A percentile compares a stretch with the other conserved stretches of the same genome.
Conservation (phyloP, 768 basidiomycete species). For the Leucosporidium yakuticum region DNA sequence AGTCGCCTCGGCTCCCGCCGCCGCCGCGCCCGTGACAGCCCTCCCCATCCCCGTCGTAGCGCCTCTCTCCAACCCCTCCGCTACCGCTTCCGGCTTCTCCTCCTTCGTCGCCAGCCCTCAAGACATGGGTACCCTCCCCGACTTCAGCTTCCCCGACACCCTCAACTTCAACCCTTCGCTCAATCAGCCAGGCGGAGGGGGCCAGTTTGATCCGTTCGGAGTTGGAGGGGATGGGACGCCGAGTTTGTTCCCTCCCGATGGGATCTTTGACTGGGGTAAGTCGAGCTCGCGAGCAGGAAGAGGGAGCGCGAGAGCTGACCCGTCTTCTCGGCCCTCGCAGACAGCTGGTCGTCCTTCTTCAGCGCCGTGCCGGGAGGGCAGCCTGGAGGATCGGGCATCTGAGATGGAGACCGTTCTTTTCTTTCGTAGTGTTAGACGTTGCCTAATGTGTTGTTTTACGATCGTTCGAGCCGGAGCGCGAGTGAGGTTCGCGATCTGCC, state of each 20-base stretch:
- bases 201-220: neutral
- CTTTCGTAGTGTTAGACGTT: too few relatives aligned
- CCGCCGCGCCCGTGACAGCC: neutral
- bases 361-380: neutral
- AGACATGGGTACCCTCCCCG: neutral
- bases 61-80: too few relatives aligned
- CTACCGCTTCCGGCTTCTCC: too few relatives aligned
- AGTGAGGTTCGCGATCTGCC: too few relatives aligned
- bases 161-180: slow-evolving; percentile 8
- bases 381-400: neutral
- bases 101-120: neutral
- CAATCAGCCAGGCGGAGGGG: neutral
- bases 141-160: neutral
- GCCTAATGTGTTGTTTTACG: too few relatives aligned
- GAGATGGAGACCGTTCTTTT: too few relatives aligned
- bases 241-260: neutral
- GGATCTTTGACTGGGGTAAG: slow-evolving; percentile 5
- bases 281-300: neutral
- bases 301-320: neutral
- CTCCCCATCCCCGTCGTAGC: neutral
- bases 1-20: neutral
- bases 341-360: slow-evolving; percentile 2
- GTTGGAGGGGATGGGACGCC: neutral
- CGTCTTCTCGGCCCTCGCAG: neutral
- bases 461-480: too few relatives aligned